phyloP scores from a whole-genome alignment of 352 stramenopile genomes.

The Pythium graminicola region DNA sequence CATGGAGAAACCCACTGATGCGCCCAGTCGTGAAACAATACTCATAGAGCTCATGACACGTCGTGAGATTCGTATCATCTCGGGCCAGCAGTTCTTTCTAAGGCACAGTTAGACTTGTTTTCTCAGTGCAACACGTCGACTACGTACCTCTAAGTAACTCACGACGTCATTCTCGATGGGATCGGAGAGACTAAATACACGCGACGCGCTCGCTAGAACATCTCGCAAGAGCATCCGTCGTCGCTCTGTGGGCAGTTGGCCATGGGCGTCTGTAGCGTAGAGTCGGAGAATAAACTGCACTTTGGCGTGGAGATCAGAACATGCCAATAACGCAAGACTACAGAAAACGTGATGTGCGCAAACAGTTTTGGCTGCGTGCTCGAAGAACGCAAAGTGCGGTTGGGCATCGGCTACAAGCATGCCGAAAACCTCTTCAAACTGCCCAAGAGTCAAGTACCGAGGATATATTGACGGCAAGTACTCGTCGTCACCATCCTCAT shows the following conservation, averaged over 20 bases:
- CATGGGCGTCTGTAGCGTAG: slow-evolving; percentile 39
- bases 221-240: slow-evolving; percentile 42
- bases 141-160: slow-evolving; percentile 25
- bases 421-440: slow-evolving; percentile 75
- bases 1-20: slow-evolving; percentile 50
- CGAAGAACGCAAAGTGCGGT: slow-evolving; percentile 66
- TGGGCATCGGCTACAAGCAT: slow-evolving; percentile 59
- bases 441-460: slow-evolving; percentile 33
- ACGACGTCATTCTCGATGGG: slow-evolving; percentile 26
- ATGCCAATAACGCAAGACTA: slow-evolving; percentile 44
- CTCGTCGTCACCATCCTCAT: neutral
- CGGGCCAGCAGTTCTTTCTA: slow-evolving; percentile 41
- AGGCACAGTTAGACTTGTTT: neutral
- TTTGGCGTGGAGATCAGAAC: slow-evolving; percentile 48
- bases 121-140: neutral
- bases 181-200: slow-evolving; percentile 35
- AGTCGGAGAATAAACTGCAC: slow-evolving; percentile 50
- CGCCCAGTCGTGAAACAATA: slow-evolving; percentile 53
- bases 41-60: slow-evolving; percentile 40
- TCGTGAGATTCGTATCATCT: slow-evolving; percentile 32
- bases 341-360: slow-evolving; percentile 59
- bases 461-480: slow-evolving; percentile 26
- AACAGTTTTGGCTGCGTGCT: slow-evolving; percentile 11
- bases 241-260: slow-evolving; percentile 32
- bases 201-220: slow-evolving; percentile 32